Base-by-base conservation (phyloP, 495 filamentous ascomycete species). In the Trichocladium antarcticum region DNA sequence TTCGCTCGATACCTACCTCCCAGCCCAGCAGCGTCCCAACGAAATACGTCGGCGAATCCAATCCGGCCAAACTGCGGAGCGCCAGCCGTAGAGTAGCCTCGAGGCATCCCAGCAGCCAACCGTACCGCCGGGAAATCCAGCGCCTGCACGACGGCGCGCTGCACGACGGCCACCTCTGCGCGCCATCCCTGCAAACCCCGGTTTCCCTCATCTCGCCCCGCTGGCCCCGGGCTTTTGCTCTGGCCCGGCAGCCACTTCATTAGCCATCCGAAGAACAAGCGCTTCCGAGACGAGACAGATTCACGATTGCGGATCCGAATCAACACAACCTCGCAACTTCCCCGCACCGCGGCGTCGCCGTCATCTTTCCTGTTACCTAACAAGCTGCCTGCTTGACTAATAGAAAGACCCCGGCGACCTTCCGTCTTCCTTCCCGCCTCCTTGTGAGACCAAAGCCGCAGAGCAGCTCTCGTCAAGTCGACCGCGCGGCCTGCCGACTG, bases 311-410 rank as follows among this genome's bases (percentile, higher is more conserved):
- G 50, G 52, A 56, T 52, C 57, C 54, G 38, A 38, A 48, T 42
- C 42, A 39, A 37, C 43, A 48, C 47, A 50, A 45, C 29, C 43
- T 50, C 54, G 53, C 55, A 57, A 21, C 49, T 72, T 69, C 69
- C 70, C 70, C 70, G 68, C 70, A 69, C 64, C 48, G 40, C 49
- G 57, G 63, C 54, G 49, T 55, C 60, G 57, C 53, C 55, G 50
- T 46, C 57, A n/a, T n/a, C n/a, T n/a, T 67, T 69, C 54, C 49
- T 63, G 52, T 74, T 73, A 73, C 71, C 70, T 73, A 74, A 73
- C 56, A 65, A 45, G 46, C 55, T 50, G 49, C 31, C 46, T 49
- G 50, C 45, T 70, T 74, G 71, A 74, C 71, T 74, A 74, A 74
- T 66, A 71, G 61, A 70, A 73, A 69, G 65, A 20, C 54, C 38